Percentiles rank a stretch among this genome's conserved stretches.
Conservation (phyloP, 2,329 filamentous ascomycete genomes). For the Fusarium chuoi region DNA sequence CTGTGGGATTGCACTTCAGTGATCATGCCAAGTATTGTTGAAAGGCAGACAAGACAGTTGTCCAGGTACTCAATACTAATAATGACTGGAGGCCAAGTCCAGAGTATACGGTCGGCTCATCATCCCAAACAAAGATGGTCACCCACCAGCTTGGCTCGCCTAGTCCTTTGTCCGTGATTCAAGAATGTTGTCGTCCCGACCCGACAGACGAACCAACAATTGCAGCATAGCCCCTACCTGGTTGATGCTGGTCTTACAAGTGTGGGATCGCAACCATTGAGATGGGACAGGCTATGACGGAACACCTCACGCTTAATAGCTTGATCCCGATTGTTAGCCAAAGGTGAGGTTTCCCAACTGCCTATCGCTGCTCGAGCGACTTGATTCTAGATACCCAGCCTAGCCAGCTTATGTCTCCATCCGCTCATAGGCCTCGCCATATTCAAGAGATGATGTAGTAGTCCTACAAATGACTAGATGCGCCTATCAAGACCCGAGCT, state of each 20-base stretch:
- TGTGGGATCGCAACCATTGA: slow-evolving; percentile 1
- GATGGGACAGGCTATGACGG: not conserved
- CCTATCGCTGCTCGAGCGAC: not conserved
- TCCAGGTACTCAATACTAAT: not conserved
- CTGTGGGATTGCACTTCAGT: not conserved
- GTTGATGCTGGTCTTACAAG: not conserved
- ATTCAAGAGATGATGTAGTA: not conserved
- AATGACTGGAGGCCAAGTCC: not conserved
- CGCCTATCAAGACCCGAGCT: not conserved
- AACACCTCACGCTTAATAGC: not conserved
- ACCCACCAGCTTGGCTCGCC: not conserved
- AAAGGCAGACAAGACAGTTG: not conserved
- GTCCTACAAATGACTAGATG: not conserved
- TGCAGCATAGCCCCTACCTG: slow-evolving; percentile 2
- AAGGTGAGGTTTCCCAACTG: not conserved
- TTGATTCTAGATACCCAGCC: not conserved
- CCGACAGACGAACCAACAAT: slow-evolving; percentile 8
- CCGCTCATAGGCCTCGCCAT: not conserved
- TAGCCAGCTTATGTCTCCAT: not conserved
- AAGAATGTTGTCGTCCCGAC: slow-evolving; percentile 9
- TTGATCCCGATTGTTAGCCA: not conserved
- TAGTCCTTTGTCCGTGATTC: not conserved
- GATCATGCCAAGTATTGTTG: slow-evolving; percentile 6
- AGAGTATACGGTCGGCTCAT: not conserved
- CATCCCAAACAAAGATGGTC: not conserved